Evolutionary conservation across 768 basidiomycete species (phyloP).

Genomic region (Mrakia frigida): DNA sequence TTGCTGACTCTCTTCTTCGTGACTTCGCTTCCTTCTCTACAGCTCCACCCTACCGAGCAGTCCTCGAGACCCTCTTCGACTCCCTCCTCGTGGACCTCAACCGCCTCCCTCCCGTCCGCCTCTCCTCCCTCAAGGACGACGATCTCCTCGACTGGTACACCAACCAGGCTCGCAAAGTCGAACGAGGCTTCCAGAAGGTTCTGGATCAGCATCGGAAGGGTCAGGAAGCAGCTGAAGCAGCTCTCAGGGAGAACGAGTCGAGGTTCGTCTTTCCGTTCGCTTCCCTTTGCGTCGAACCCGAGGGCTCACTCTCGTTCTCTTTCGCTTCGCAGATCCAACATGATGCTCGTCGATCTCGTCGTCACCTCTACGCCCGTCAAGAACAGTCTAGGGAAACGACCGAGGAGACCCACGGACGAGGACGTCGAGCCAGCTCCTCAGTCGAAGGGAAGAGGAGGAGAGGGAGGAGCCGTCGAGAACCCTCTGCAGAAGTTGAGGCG

Average conservation of each 20-base stretch:
- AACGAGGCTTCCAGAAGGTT: neutral
- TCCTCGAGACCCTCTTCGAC: slow-evolving; percentile 16
- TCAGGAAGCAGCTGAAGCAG: neutral
- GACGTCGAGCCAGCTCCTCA: neutral
- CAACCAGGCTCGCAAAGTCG: neutral
- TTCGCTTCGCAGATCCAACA: neutral
- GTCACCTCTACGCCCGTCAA: neutral
- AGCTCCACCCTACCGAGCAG: slow-evolving; percentile 16
- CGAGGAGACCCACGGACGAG: neutral
- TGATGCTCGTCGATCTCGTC: neutral
- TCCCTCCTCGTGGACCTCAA: neutral
- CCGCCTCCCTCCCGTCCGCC: neutral
- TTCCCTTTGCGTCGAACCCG: neutral
- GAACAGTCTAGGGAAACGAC: neutral
- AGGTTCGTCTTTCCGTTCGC: neutral
- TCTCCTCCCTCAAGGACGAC: neutral
- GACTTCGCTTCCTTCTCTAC: neutral
- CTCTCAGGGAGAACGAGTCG: neutral
- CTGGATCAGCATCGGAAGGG: neutral
- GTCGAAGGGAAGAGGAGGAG: neutral
- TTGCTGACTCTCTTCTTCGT: neutral
- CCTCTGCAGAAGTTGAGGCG: neutral
- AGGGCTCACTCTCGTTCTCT: neutral
- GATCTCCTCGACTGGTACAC: neutral
- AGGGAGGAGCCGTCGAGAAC: neutral